phyloP scores from a whole-genome alignment of 1,284 basidiomycete genomes.

The Paramarasmius palmivorus region DNA sequence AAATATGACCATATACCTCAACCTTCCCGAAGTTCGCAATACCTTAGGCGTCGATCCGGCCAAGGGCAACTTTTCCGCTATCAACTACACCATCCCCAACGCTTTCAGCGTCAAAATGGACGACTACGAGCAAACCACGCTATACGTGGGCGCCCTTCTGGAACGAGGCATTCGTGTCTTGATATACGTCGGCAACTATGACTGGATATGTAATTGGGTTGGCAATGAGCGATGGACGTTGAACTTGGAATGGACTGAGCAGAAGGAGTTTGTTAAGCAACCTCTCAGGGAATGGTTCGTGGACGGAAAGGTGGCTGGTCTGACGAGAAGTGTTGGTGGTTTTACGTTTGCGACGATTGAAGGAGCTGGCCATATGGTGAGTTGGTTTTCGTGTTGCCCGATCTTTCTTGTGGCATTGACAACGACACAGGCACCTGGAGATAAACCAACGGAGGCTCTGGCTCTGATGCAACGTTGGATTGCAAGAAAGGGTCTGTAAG shows the following conservation, averaged over 20 bases:
- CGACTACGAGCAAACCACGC: slow-evolving; percentile 38
- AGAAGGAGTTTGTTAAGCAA: slow-evolving; percentile 45
- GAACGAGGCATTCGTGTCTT: slow-evolving; percentile 74
- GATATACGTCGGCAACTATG: slow-evolving; percentile 71
- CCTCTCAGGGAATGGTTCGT: slow-evolving; percentile 37
- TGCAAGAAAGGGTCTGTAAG: no score
- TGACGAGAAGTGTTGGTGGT: neutral
- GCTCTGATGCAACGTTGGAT: no score
- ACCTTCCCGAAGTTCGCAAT: slow-evolving; percentile 49
- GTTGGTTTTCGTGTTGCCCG: no score
- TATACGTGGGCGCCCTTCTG: slow-evolving; percentile 69
- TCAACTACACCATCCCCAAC: slow-evolving; percentile 38
- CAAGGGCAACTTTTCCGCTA: slow-evolving; percentile 47
- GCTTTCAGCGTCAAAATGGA: slow-evolving; percentile 45
- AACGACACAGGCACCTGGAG: no score
- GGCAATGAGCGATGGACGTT: slow-evolving; percentile 68
- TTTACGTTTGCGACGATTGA: slow-evolving; percentile 8
- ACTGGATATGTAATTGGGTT: slow-evolving; percentile 78
- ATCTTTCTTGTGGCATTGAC: no score
- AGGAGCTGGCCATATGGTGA: slow-evolving; percentile 8
- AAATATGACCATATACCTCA: slow-evolving; percentile 52
- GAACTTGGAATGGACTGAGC: slow-evolving; percentile 60
- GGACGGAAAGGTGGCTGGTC: neutral
- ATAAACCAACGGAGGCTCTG: no score
- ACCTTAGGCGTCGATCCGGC: slow-evolving; percentile 61